A percentile compares a stretch with the other conserved stretches of the same genome.
Evolutionary conservation across 257 asterid species (phyloP).

Genomic region (Osmanthus fragrans): DNA sequence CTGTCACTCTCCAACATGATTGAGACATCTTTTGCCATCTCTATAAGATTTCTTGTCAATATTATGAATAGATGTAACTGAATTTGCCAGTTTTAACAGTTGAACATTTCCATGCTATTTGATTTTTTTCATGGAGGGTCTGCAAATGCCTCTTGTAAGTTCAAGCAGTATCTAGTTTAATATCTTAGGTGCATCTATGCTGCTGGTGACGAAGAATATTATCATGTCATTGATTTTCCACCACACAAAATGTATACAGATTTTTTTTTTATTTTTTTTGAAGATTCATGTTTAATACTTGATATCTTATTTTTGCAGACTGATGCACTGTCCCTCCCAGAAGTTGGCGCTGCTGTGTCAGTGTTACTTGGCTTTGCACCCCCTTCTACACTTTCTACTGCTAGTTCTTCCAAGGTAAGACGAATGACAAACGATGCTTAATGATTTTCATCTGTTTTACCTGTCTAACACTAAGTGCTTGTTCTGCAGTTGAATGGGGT

Average conservation of each 20-base stretch:
- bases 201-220: too few relatives aligned
- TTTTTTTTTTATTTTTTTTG: neutral
- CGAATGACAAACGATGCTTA: slow-evolving; percentile 1
- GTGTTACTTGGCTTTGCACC: slow-evolving; percentile 90
- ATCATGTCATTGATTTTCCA: too few relatives aligned
- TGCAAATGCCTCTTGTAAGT: too few relatives aligned
- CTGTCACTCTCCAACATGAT: too few relatives aligned
- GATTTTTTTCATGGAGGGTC: too few relatives aligned
- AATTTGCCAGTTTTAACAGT: too few relatives aligned
- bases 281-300: neutral
- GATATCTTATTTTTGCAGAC: slow-evolving; percentile 43
- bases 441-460: neutral
- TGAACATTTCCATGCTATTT: too few relatives aligned
- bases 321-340: slow-evolving; percentile 59
- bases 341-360: slow-evolving; percentile 75
- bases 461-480: neutral
- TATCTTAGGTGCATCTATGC: too few relatives aligned
- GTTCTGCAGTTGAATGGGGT: slow-evolving; percentile 77
- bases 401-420: slow-evolving; percentile 81
- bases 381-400: slow-evolving; percentile 54
- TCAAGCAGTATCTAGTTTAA: too few relatives aligned
- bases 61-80: too few relatives aligned
- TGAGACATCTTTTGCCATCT: too few relatives aligned
- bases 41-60: too few relatives aligned
- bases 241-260: neutral